Evolutionary conservation across 2,329 filamentous ascomycete species (phyloP).

Genomic region (Paecilomyces variotii): DNA sequence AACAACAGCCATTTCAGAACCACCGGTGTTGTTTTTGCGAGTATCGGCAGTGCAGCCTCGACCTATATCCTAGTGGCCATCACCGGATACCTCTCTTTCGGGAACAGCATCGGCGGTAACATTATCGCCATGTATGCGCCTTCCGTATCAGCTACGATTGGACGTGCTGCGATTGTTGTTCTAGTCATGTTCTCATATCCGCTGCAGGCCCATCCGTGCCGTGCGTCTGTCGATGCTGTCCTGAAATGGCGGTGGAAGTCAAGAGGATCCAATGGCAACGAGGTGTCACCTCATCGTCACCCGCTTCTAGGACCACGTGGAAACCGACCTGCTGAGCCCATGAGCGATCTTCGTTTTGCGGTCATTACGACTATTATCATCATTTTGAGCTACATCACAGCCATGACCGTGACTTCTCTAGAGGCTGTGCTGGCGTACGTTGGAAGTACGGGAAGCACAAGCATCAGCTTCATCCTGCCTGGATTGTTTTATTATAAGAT

Average conservation of each 20-base stretch:
- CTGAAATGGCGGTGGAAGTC: slow-evolving; percentile 71
- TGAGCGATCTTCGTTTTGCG: slow-evolving; percentile 84
- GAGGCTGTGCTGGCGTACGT: slow-evolving; percentile 93
- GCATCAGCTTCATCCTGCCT: slow-evolving; percentile 93
- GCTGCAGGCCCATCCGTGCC: slow-evolving; percentile 89
- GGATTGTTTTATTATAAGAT: slow-evolving; percentile 99
- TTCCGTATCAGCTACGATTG: slow-evolving; percentile 78
- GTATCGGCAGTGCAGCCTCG: slow-evolving; percentile 78
- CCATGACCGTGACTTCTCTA: slow-evolving; percentile 82
- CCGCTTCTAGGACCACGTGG: slow-evolving; percentile 32
- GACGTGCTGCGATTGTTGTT: slow-evolving; percentile 88
- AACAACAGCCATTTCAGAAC: slow-evolving; percentile 74
- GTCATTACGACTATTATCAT: slow-evolving; percentile 81
- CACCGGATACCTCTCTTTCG: slow-evolving; percentile 93
- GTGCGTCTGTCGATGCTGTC: slow-evolving; percentile 92
- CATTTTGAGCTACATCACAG: slow-evolving; percentile 73
- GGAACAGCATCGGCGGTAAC: slow-evolving; percentile 80
- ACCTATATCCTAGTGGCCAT: slow-evolving; percentile 90
- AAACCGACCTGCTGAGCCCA: slow-evolving; percentile 48
- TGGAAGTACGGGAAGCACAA: slow-evolving; percentile 86
- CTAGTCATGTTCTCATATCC: slow-evolving; percentile 96
- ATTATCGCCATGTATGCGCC: slow-evolving; percentile 86
- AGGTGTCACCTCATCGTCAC: slow-evolving; percentile 36
- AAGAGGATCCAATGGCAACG: slow-evolving; percentile 26
- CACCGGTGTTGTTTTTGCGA: slow-evolving; percentile 68